Evolutionary conservation across 2,329 filamentous ascomycete species (phyloP), one percentile per base, ranked within the genome.

Genomic region (Beauveria varroae): DNA sequence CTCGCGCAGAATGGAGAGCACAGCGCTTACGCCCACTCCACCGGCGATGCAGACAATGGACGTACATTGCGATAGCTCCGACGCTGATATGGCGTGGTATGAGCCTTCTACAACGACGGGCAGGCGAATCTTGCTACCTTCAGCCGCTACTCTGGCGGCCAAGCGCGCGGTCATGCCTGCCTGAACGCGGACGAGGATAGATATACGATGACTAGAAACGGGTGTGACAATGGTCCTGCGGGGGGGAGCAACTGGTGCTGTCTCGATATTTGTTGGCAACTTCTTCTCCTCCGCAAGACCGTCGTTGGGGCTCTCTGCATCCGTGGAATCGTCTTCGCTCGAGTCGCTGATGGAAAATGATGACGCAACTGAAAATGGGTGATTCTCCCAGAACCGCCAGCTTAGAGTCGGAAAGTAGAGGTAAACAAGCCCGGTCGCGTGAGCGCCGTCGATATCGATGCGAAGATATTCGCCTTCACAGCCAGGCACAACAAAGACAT

Each of bases 311-410:
- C 26, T 61, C 1, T 56, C 59, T 3, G 43, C 14, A n/a, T 61
- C 59, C 2, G 49, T 60, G 10, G 57, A 44, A 8, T 34, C 24
- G 12, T 56, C 52, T 20, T 16, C 34, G 24, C 4, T 24, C 10
- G n/a, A 20, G 24, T 61, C 52, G 1, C 18, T 18, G n/a, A 56
- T 20, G 16, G 59, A 22, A 9, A 56, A 49, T 7, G 59, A 61
- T 5, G 59, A 49, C 1, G 65, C 65, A 8, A 74, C 69, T 0
- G 72, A 75, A 57, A 75, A 73, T 5, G 74, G 73, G 50, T 75
- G 73, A 22, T 64, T 73, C 52, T 74, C 72, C 73, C 73, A 75
- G 57, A 75, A 65, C 1, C 67, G 64, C 72, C 74, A 74, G 41
- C 67, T 65, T 14, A 75, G 59, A 0, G 70, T 69, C n/a, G 72